Evolutionary conservation across 164 flowering plant genomes (phyloP).

Genomic region (Brasenia schreberi): DNA sequence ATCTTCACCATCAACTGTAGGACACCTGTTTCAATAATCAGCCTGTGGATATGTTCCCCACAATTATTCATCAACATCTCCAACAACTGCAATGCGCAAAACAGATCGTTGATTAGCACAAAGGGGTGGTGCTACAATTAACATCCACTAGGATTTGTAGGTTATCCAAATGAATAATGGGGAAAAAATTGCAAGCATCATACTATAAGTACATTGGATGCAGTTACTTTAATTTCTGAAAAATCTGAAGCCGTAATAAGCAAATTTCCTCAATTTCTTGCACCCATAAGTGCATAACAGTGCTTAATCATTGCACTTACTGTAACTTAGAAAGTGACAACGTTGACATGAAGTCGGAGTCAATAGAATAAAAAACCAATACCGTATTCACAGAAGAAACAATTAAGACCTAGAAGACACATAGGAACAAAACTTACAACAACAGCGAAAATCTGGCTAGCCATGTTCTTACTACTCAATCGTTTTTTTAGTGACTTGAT

Average conservation of each 20-base stretch:
- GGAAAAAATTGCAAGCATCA: too few species aligned
- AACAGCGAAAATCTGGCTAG: slow-evolving; percentile 59
- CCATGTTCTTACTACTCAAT: slow-evolving; percentile 50
- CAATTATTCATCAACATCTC: slow-evolving; percentile 96
- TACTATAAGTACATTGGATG: too few species aligned
- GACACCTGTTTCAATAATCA: slow-evolving; percentile 62
- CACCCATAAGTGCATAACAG: neutral
- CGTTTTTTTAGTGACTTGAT: slow-evolving; percentile 75
- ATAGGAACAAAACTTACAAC: slow-evolving; percentile 28
- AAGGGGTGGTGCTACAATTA: neutral
- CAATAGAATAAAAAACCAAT: neutral
- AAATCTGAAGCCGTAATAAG: neutral
- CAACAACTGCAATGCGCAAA: slow-evolving; percentile 44
- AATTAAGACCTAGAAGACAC: neutral
- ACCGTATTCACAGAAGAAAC: too few species aligned
- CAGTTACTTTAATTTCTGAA: too few species aligned
- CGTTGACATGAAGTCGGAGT: neutral
- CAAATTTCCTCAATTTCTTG: neutral
- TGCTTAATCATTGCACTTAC: neutral
- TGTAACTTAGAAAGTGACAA: neutral
- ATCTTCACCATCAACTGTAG: slow-evolving; percentile 82
- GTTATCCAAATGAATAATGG: too few species aligned
- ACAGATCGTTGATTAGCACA: slow-evolving; percentile 1
- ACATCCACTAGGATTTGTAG: too few species aligned
- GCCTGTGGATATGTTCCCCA: slow-evolving; percentile 71